phyloP scores from a whole-genome alignment of 2,329 filamentous ascomycete species.

The Fusarium mundagurra region DNA sequence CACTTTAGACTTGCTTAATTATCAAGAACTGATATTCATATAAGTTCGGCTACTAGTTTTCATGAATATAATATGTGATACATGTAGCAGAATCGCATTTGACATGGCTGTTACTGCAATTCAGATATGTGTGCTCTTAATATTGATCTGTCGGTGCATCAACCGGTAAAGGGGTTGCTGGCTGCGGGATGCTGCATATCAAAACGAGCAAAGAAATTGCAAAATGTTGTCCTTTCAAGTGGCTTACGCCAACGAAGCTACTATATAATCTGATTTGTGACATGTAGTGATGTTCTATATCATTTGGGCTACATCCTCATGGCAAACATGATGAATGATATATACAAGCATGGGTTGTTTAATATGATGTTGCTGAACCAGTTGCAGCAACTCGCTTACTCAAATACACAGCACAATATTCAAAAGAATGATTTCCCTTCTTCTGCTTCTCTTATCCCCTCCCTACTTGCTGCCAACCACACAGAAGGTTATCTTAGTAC shows the following conservation, averaged over 20 bases:
- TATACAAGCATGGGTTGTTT: neutral
- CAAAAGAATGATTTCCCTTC: neutral
- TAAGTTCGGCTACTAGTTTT: neutral
- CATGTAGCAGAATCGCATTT: neutral
- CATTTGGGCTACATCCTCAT: neutral
- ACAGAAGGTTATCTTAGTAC: neutral
- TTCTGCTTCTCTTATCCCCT: too few species aligned
- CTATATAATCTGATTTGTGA: neutral
- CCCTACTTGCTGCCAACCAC: neutral
- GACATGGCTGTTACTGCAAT: neutral
- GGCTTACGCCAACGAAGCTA: too few species aligned
- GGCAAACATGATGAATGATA: neutral
- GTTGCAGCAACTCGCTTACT: neutral
- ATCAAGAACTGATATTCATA: neutral
- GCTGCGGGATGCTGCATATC: neutral
- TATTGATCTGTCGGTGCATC: neutral
- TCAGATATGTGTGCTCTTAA: neutral
- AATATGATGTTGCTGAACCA: neutral
- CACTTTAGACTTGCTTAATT: neutral
- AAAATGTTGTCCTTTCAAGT: neutral
- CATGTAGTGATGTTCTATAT: neutral
- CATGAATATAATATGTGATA: neutral
- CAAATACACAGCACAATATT: neutral
- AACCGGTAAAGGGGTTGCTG: neutral
- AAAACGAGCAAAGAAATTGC: neutral